Evolutionary conservation across 2,329 filamentous ascomycete genomes (phyloP), one percentile per base, ranked within the genome.

Genomic region (Aciculosporium take): DNA sequence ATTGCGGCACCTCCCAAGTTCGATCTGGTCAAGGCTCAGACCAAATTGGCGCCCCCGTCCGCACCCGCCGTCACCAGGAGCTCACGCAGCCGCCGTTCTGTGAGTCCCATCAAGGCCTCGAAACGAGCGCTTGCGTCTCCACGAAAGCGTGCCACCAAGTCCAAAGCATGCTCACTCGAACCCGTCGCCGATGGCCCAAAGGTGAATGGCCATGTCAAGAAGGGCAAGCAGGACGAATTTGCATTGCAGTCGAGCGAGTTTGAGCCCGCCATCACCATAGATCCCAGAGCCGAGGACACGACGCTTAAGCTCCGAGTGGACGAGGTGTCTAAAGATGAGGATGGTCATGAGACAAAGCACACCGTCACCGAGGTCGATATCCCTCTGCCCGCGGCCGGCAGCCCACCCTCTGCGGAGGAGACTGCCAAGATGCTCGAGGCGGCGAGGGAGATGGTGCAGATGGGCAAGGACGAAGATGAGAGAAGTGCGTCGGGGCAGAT

Each of bases 401-500:
- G 84, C 46, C 70, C 87, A 7, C 80, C 83, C 0, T 74, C 79
- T 10, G 78, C 84, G 0, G 82, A 87, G 48, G 83, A 91, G 52
- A 80, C 87, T 1, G 73, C 82, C 43, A 74, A 79, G 42, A 87
- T 95, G 81, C 81, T 96, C 45, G 79, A 79, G 23, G 79, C 85
- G 53, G 91, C 91, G 25, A 86, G 81, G 64, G 76, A 80, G 50
- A 94, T 95, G 84, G 88, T 95, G 5, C 74, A 82, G 47, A 78
- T 79, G 45, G 73, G 72, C 46, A 65, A 72, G 47, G 64, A 69
- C 58, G 58, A 63, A 7, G 56, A 57, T 7, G 27, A 71, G 43
- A 58, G 63, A 7, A 56, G 55, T 7, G 25, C 70, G 42, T 62
- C 68, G 55, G 54, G 63, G 40, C 56, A 56, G 5, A 55, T 63